phyloP scores from a whole-genome alignment of 2,329 filamentous ascomycete genomes.

The Apiospora hydei region DNA sequence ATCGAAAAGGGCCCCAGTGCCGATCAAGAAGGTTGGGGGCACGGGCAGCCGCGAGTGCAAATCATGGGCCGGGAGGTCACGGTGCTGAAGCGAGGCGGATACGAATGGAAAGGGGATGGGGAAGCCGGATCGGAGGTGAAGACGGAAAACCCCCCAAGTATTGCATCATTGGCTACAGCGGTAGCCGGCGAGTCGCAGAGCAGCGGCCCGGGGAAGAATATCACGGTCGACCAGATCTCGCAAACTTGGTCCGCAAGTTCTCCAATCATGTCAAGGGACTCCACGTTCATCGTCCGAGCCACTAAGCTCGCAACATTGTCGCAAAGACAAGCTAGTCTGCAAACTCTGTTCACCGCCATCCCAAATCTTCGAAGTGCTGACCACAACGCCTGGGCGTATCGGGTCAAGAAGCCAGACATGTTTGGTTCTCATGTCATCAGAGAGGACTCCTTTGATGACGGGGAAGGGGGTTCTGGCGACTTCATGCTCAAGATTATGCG shows the following conservation, averaged over 20 bases:
- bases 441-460: constrained; percentile 65
- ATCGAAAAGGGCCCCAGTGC: constrained; percentile 70
- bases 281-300: constrained; percentile 65
- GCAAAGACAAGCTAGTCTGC: constrained; percentile 52
- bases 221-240: constrained; percentile 32
- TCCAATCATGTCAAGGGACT: constrained; percentile 59
- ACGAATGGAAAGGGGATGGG: constrained; percentile 62
- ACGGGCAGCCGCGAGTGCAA: constrained; percentile 76
- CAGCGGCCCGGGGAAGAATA: constrained; percentile 27
- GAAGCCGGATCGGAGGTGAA: constrained; percentile 31
- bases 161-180: constrained; percentile 30
- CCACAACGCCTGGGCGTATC: constrained; percentile 66
- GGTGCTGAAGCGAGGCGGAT: constrained; percentile 80
- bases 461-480: constrained; percentile 65
- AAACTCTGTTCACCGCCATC: constrained; percentile 55
- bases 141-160: constrained; percentile 23
- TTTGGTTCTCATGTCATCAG: constrained; percentile 47
- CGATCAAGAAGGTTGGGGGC: constrained; percentile 75
- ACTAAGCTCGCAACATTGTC: constrained; percentile 47
- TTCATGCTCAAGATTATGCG: constrained; percentile 63
- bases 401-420: constrained; percentile 45
- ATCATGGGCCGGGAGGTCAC: constrained; percentile 77
- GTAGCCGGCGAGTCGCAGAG: constrained; percentile 30
- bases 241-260: constrained; percentile 59
- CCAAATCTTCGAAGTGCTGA: constrained; percentile 60